Evolutionary conservation across 148 eudicot genomes (phyloP).

Genomic region (Persicaria maculosa): DNA sequence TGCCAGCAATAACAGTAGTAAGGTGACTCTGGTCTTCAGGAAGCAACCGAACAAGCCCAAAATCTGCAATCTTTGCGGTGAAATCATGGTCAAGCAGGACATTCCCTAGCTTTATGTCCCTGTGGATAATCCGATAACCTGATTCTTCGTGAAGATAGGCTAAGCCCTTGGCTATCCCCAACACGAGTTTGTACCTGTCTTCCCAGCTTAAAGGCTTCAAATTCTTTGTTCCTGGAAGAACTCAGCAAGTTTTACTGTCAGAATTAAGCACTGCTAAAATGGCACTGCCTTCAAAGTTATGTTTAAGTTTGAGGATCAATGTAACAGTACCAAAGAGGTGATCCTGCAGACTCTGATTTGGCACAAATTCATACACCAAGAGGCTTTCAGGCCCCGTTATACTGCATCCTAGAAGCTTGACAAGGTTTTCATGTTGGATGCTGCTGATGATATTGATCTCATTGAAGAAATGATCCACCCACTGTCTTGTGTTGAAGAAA

Average conservation of each 20-base stretch:
- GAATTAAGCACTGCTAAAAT: not conserved
- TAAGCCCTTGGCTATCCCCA: slow-evolving; percentile 55
- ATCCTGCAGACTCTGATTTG: slow-evolving; percentile 38
- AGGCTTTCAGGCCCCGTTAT: slow-evolving; percentile 53
- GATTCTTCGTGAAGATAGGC: slow-evolving; percentile 49
- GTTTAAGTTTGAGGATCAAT: not conserved
- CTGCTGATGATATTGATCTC: slow-evolving; percentile 49
- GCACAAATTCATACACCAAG: slow-evolving; percentile 47
- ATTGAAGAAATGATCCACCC: slow-evolving; percentile 52
- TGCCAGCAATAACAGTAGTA: slow-evolving; percentile 65
- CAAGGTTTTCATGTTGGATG: slow-evolving; percentile 45
- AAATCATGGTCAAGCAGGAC: slow-evolving; percentile 41
- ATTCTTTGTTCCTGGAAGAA: slow-evolving; percentile 21
- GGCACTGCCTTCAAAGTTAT: not conserved
- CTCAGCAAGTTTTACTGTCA: not conserved
- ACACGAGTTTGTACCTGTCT: slow-evolving; percentile 30
- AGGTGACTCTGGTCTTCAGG: slow-evolving; percentile 51
- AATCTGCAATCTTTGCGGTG: slow-evolving; percentile 53
- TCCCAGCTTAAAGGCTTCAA: slow-evolving; percentile 34
- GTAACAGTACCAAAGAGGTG: slow-evolving; percentile 28
- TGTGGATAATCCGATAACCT: slow-evolving; percentile 43
- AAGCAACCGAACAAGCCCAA: slow-evolving; percentile 46
- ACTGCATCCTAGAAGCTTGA: slow-evolving; percentile 49
- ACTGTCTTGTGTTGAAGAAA: slow-evolving; percentile 43
- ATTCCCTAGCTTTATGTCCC: slow-evolving; percentile 51